Base-by-base conservation (phyloP, 2,329 filamentous ascomycete genomes). In the Ophiosphaerella herpotricha region DNA sequence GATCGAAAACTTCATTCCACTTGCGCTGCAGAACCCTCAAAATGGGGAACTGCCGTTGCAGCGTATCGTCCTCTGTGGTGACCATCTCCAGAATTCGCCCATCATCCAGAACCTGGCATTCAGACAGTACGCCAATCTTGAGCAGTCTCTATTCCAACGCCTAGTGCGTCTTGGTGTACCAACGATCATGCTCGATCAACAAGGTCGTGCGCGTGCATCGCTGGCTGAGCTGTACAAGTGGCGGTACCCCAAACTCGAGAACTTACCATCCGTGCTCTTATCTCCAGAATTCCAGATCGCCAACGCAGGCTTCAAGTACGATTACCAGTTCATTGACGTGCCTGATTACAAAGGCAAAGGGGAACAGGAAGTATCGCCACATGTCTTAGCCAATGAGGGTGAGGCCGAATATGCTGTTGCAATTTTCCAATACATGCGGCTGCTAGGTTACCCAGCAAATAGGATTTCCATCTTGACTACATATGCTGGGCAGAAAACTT, bases 341-440 rank as follows among this genome's bases (percentile, higher is more conserved):
- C 86, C 88, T 2, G 89, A 97, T 69, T 99, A 97, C 78, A 95
- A 95, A 74, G 91, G 90, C 32, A 82, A 81, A 49, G 94, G 94
- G 42, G 94, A 99, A 76, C 83, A 85, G 42, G 91, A 97, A 70
- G 94, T 94, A 1, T 89, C 88, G 21, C 90, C 93, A 18, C 93
- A 97, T 74, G 99, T 96, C 72, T 88, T 97, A 46, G 93, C 97
- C 72, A 99, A 99, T 66, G 77, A 97, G 38, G 94, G 94, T 39
- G 94, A 99, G 75, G 94, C 94, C 2, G 95, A 99, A 75, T 99
- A 97, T 70, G 89, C 91, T 2, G 94, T 97, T 23, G 94, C 94
- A 3, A 82, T 99, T 26, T 99, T 87, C 75, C 91, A 96, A 76
- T 99, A 97, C 72, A 97, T 99, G 94, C 87, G 94, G 16, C 80